Evolutionary conservation across 2,329 filamentous ascomycete species (phyloP).

Genomic region (Neofusicoccum umdonicola): DNA sequence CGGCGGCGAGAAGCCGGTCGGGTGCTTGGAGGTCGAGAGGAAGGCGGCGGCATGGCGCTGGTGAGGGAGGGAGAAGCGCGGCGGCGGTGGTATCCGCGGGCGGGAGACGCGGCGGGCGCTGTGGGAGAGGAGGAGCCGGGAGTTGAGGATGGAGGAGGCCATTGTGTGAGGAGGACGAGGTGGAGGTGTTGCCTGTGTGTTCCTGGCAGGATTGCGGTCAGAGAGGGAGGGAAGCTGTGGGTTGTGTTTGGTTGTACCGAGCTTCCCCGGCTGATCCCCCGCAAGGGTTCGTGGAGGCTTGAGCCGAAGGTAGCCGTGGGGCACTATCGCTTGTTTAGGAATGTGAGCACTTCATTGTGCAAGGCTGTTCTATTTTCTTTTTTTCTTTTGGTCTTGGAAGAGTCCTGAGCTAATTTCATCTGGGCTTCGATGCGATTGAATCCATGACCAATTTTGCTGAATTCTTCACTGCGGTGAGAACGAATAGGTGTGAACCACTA

Average conservation of each 20-base stretch:
- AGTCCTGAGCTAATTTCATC: no score
- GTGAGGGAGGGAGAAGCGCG: neutral
- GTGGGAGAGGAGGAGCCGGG: conserved; percentile 3
- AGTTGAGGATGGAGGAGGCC: neutral
- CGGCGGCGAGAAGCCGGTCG: conserved; percentile 66
- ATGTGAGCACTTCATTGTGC: neutral
- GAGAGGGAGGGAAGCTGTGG: neutral
- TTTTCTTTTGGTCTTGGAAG: no score
- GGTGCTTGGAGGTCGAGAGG: conserved; percentile 54
- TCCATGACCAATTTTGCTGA: no score
- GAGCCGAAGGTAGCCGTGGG: conserved; percentile 12
- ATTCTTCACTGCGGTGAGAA: no score
- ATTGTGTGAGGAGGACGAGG: neutral
- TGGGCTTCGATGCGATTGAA: no score
- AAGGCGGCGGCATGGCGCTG: neutral
- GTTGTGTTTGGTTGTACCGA: neutral
- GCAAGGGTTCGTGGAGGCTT: neutral
- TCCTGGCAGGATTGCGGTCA: neutral
- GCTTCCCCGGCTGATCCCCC: neutral
- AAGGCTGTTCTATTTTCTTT: no score
- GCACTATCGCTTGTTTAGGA: neutral
- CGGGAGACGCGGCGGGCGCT: conserved; percentile 5
- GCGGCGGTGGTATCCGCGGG: neutral
- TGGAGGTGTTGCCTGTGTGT: neutral
- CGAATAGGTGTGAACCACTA: no score